Percentiles rank a stretch among this genome's conserved stretches.
Evolutionary conservation across 495 filamentous ascomycete genomes (phyloP).

Genomic region (Xylaria flabelliformis): DNA sequence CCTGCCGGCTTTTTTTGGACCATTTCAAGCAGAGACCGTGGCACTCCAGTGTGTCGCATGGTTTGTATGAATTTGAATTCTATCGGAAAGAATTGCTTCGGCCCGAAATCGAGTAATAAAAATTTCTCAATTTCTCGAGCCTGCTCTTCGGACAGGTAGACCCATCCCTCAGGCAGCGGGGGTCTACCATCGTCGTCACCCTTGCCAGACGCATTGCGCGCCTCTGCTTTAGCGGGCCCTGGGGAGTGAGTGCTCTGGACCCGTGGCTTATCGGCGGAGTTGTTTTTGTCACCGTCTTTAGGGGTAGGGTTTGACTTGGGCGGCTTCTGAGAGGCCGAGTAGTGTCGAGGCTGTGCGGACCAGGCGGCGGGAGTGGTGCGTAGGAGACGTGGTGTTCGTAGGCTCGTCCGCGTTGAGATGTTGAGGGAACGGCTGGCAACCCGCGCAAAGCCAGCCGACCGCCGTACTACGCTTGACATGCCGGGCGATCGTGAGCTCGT

Average conservation of each 20-base stretch:
- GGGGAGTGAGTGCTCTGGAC: constrained; percentile 36
- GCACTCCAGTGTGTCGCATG: constrained; percentile 37
- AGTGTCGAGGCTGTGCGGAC: constrained; percentile 59
- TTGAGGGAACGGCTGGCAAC: constrained; percentile 62
- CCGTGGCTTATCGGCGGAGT: constrained; percentile 27
- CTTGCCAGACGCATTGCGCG: constrained; percentile 5
- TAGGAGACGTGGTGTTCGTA: constrained; percentile 42
- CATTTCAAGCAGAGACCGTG: constrained; percentile 40
- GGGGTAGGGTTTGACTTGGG: constrained; percentile 35
- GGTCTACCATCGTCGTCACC: neutral
- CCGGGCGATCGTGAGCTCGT: constrained; percentile 45
- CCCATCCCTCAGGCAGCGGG: constrained; percentile 45
- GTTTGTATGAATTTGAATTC: constrained; percentile 14
- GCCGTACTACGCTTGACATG: constrained; percentile 72
- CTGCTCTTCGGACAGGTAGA: constrained; percentile 43
- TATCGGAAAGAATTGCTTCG: neutral
- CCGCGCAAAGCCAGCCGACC: constrained; percentile 68
- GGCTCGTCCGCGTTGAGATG: constrained; percentile 50
- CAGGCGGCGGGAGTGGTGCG: constrained; percentile 54
- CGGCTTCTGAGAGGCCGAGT: constrained; percentile 62
- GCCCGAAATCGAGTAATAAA: neutral
- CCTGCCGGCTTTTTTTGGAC: constrained; percentile 63
- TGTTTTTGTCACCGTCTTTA: neutral
- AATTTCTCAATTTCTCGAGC: constrained; percentile 22
- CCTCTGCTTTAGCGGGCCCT: constrained; percentile 33